Percentiles rank a stretch among this genome's conserved stretches.
These are phyloP conservation scores for Geotrichum armillariae DNA, from an alignment of 1,139 yeast genomes.

Conservation along the genomic window DNA sequence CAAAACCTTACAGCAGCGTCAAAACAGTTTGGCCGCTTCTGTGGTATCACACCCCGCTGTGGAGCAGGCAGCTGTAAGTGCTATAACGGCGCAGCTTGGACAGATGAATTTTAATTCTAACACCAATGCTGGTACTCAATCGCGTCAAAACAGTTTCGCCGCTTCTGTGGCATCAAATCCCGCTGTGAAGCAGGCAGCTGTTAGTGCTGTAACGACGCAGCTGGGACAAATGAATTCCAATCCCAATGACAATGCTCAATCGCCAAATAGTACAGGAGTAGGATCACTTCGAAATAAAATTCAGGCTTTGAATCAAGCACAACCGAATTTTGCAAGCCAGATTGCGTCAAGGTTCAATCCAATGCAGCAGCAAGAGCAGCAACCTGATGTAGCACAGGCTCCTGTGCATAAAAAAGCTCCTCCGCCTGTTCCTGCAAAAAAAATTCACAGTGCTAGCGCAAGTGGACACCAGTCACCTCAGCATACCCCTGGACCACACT, in stretches of 20 bases:
- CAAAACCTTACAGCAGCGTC: conserved; percentile 12
- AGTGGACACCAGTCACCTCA: not conserved
- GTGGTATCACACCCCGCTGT: not conserved
- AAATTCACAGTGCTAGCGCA: conserved; percentile 27
- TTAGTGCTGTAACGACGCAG: conserved; percentile 11
- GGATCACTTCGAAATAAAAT: conserved; percentile 19
- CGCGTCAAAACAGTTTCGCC: conserved; percentile 1
- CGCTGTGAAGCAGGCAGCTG: not conserved
- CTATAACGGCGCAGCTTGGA: conserved; percentile 13
- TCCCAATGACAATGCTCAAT: not conserved
- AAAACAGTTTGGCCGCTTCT: not conserved
- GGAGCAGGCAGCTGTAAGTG: not conserved
- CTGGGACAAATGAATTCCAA: conserved; percentile 1
- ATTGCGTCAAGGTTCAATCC: conserved; percentile 20
- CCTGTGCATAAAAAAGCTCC: conserved; percentile 35
- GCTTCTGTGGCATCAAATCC: conserved; percentile 1
- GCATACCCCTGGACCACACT: no score
- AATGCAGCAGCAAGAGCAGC: conserved; percentile 11
- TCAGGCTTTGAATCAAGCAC: conserved; percentile 13
- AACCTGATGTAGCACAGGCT: conserved; percentile 18
- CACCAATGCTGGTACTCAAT: not conserved
- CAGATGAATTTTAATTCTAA: not conserved
- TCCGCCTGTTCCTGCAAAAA: conserved; percentile 33
- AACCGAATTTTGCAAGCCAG: conserved; percentile 21
- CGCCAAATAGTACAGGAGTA: not conserved